Percentiles rank a stretch among this genome's conserved stretches.
Evolutionary conservation across 2,329 filamentous ascomycete species (phyloP).

Genomic region (Bipolaris gigantea): DNA sequence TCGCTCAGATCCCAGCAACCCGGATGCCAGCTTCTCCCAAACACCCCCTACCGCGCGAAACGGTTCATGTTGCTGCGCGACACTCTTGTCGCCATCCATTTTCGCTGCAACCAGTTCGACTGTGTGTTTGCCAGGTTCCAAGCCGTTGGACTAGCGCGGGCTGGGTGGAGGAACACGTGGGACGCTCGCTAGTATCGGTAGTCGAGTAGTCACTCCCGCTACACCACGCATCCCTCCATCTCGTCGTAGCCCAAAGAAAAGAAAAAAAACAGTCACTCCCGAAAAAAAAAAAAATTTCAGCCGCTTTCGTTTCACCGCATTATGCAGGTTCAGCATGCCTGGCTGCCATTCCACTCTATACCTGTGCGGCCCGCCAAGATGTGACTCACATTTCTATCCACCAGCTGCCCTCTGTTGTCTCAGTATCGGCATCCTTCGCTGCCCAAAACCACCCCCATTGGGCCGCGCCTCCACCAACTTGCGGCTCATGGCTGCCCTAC

Average conservation of each 20-base stretch:
- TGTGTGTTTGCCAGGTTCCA: background rate
- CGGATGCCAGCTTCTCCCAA: background rate
- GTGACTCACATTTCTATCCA: conserved; percentile 24
- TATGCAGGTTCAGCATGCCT: conserved; percentile 15
- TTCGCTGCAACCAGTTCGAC: conserved; percentile 4
- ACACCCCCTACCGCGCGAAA: background rate
- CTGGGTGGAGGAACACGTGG: conserved; percentile 26
- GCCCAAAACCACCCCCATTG: conserved; percentile 30
- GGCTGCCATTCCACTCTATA: conserved; percentile 13
- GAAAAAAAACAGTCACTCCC: conserved; percentile 5
- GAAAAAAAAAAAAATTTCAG: conserved; percentile 3
- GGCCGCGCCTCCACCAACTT: conserved; percentile 23
- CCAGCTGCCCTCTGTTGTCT: conserved; percentile 7
- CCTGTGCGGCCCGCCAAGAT: conserved; percentile 8
- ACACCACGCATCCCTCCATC: conserved; percentile 7
- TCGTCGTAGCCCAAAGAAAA: conserved; percentile 1
- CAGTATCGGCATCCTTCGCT: conserved; percentile 20
- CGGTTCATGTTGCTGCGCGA: background rate
- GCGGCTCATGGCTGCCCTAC: conserved; percentile 34
- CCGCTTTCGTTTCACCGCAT: background rate
- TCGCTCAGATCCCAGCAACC: background rate
- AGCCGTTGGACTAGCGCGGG: conserved; percentile 18
- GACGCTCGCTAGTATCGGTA: conserved; percentile 17
- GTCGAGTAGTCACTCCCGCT: conserved; percentile 10
- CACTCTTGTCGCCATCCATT: background rate